phyloP scores from a whole-genome alignment of 164 flowering plant species.

The Stephania japonica region DNA sequence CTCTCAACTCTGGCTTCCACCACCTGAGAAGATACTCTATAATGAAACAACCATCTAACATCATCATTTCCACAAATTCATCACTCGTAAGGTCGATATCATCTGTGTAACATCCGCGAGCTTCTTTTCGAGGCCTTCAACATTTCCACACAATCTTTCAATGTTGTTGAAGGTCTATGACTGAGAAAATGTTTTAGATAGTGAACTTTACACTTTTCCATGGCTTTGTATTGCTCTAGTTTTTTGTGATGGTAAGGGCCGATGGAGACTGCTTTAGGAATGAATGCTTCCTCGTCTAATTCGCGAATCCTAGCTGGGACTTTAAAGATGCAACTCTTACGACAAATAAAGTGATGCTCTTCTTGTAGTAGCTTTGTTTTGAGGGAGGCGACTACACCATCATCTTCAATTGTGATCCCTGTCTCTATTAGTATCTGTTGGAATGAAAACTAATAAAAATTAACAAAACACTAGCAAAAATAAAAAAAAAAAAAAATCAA shows the following conservation, averaged over 20 bases:
- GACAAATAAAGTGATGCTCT: too few relatives aligned
- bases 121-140: not conserved
- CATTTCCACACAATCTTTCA: not conserved
- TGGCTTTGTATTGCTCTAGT: not conserved
- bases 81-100: not conserved
- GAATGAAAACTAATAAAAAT: too few relatives aligned
- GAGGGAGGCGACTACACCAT: too few relatives aligned
- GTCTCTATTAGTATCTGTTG: not conserved
- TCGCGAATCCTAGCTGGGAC: slow-evolving; percentile 17
- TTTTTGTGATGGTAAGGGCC: slow-evolving; percentile 25
- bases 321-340: slow-evolving; percentile 16
- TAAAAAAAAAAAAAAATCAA: too few relatives aligned
- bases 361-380: too few relatives aligned
- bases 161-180: not conserved
- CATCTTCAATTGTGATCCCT: too few relatives aligned
- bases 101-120: slow-evolving; percentile 1
- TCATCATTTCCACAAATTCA: slow-evolving; percentile 4
- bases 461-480: too few relatives aligned
- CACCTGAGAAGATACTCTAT: not conserved
- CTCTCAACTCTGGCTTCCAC: too few relatives aligned
- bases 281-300: slow-evolving; percentile 17
- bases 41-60: slow-evolving; percentile 4
- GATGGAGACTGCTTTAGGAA: slow-evolving; percentile 22
- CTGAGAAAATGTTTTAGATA: not conserved
- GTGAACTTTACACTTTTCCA: slow-evolving; percentile 12